Conservation (phyloP, 257 asterid genomes). For the Craterostigma plantagineum region DNA sequence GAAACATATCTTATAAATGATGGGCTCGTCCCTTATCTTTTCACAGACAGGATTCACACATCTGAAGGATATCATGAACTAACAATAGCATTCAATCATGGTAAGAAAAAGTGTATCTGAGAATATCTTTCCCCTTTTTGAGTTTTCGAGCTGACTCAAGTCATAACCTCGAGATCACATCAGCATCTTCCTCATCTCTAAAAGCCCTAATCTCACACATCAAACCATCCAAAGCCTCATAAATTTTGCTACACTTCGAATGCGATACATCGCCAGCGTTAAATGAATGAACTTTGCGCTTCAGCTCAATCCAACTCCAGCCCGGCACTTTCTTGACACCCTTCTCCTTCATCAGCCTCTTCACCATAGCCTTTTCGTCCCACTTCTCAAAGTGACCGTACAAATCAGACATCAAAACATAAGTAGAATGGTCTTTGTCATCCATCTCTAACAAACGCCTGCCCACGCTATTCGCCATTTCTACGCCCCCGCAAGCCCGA, state of each 20-base stretch:
- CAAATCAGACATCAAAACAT: slow-evolving; percentile 65
- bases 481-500: slow-evolving; percentile 65
- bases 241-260: slow-evolving; percentile 29
- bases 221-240: slow-evolving; percentile 22
- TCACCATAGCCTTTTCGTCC: slow-evolving; percentile 58
- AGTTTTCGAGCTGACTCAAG: no score
- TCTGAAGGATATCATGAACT: no score
- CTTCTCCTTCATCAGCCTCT: slow-evolving; percentile 53
- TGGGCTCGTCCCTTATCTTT: no score
- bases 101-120: no score
- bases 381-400: slow-evolving; percentile 56
- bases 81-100: no score
- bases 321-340: slow-evolving; percentile 74
- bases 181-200: slow-evolving; percentile 6
- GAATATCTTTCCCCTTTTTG: no score
- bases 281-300: slow-evolving; percentile 45
- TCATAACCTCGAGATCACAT: no score
- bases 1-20: no score
- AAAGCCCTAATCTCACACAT: slow-evolving; percentile 22
- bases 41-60: no score
- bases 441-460: slow-evolving; percentile 38
- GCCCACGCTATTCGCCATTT: slow-evolving; percentile 48
- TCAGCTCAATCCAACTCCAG: slow-evolving; percentile 80
- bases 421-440: slow-evolving; percentile 73
- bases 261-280: slow-evolving; percentile 64